Conservation (phyloP, 2,329 filamentous ascomycete species). For the Hymenoscyphus scutula region DNA sequence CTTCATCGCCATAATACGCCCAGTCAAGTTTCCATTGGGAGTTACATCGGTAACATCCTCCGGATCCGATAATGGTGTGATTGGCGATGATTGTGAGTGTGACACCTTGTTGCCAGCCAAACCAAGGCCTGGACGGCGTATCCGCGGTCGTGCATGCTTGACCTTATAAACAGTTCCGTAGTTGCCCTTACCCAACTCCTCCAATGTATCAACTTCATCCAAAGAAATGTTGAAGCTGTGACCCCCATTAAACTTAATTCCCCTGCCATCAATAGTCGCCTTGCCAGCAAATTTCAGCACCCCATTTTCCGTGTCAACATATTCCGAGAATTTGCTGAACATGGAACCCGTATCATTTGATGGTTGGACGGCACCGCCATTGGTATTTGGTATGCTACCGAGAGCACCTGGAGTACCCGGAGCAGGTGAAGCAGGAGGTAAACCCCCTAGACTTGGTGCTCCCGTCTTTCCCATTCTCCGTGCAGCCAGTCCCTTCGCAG, state of each 20-base stretch:
- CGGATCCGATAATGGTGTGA: constrained; percentile 30
- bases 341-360: constrained; percentile 40
- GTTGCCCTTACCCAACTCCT: constrained; percentile 95
- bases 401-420: constrained; percentile 19
- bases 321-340: constrained; percentile 72
- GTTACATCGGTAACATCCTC: constrained; percentile 35
- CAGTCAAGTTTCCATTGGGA: constrained; percentile 54
- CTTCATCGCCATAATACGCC: constrained; percentile 97
- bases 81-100: constrained; percentile 33
- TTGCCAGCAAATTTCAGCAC: constrained; percentile 92
- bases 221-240: constrained; percentile 90
- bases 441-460: constrained; percentile 54
- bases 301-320: constrained; percentile 87
- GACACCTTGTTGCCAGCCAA: constrained; percentile 44
- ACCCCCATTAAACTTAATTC: constrained; percentile 89
- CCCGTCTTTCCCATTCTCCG: constrained; percentile 52
- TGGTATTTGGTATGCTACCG: constrained; percentile 21
- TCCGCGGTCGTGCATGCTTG: constrained; percentile 68
- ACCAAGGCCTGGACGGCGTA: constrained; percentile 58
- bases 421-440: constrained; percentile 25
- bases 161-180: constrained; percentile 99
- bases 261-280: constrained; percentile 81
- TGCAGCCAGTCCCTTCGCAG: constrained; percentile 59
- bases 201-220: constrained; percentile 89
- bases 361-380: constrained; percentile 22